Base-by-base conservation (phyloP, 2,329 filamentous ascomycete genomes). In the Fusarium coffeatum region DNA sequence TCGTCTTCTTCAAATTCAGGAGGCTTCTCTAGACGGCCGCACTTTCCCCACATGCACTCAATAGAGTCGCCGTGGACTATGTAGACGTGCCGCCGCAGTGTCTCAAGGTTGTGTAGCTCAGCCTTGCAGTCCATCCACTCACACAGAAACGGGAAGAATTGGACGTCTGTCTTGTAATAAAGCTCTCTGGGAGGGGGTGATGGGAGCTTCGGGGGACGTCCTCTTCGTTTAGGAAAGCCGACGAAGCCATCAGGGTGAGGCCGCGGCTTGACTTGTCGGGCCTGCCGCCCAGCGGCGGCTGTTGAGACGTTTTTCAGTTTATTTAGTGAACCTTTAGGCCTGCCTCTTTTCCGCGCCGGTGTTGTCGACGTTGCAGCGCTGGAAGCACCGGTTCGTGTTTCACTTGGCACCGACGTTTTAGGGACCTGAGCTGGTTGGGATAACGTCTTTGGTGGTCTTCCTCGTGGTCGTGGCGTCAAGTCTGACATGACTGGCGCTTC, bases 51-150 rank as follows among this genome's bases (percentile, higher is more conserved):
- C 0, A 61, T 59, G 45, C 79, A 82, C 13, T 48, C n/a, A 4
- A 43, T 25, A 16, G 56, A 59, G n/a, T 65, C 45, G 2, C 69
- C 80, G 73, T 91, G 89, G 5, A 89, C 81, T 16, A 82, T 71
- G 20, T 78, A 74, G 16, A 90, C 77, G 68, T 91, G 89, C 58
- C 79, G 80, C 25, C 85, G 81, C 42, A 91, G 76, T 12, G 88
- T 90, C 15, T 86, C 85, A 59, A 89, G 77, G 72, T 91, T 91
- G 53, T 90, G 87, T 47, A 91, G 79, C 77, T 90, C 86, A 6
- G 88, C 88, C 30, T 81, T 83, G 72, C 89, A 91, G 0, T 80
- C 80, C 23, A 78, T 68, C 89, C 89, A 91, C 75, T 90, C 87
- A 76, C 89, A 91, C 12, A 83, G 62, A 72, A 88, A 91, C 3